Evolutionary conservation across 257 asterid genomes (phyloP), one percentile per base, ranked within the genome.

Genomic region (Phtheirospermum japonicum): DNA sequence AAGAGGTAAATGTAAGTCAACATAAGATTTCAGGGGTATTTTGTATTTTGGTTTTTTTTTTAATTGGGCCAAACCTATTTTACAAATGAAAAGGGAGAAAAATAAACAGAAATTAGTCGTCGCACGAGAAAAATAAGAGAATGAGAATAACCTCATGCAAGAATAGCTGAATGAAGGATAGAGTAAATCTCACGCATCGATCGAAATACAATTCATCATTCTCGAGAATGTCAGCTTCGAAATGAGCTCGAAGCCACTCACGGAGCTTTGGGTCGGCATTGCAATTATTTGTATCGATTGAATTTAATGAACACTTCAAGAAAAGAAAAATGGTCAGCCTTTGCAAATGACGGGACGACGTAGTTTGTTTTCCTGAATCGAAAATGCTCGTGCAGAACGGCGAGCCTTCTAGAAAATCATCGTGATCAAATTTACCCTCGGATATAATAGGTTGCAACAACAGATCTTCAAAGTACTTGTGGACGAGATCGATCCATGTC

Each of bases 131-230:
- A 18, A 30, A 55, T 48, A 64, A 59, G 57, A 18, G 57, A 54
- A 45, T 52, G 80, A 69, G 71, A 70, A 72, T 75, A 51, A 91
- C 95, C 98, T 92, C 98, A 7, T 84, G 95, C 86, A 89, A 79
- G 74, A 69, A 93, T 59, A 93, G 77, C 86, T 79, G 87, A 59
- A 89, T 73, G 77, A 93, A 89, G 81, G 87, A 79, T 65, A 62
- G 66, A 19, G 88, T 65, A 66, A 93, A 87, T 70, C 70, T 70
- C 76, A 64, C 51, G 58, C 85, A 76, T 69, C 67, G 76, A 64
- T 77, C 72, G 34, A 64, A 70, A 71, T 71, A 77, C 50, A 75
- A 45, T 39, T 78, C 71, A 70, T 70, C 71, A 58, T 82, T 75
- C 60, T 30, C 71, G 64, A 71, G 75, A 53, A 68, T 71, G 75